A percentile compares a stretch with the other conserved stretches of the same genome.
phyloP scores from a whole-genome alignment of 257 asterid genomes.

The Petunia axillaris region DNA sequence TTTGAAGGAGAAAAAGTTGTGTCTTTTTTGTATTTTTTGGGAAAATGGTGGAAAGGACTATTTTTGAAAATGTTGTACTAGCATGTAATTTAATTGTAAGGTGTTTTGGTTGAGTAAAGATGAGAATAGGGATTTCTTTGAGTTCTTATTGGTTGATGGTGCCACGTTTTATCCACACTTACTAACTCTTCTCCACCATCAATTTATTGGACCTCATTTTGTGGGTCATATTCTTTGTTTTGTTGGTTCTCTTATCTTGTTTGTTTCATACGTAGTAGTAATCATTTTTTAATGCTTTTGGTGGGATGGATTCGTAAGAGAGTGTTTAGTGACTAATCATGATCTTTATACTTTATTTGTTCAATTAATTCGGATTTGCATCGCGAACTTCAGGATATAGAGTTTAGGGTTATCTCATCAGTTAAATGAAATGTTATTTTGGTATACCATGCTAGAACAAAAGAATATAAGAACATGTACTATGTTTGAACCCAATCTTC shows the following conservation, averaged over 20 bases:
- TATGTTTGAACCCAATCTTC: neutral
- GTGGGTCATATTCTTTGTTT: neutral
- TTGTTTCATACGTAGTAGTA: too few relatives aligned
- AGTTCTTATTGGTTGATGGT: slow-evolving; percentile 59
- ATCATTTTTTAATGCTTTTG: too few relatives aligned
- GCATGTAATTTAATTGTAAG: neutral
- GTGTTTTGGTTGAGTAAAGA: slow-evolving; percentile 6
- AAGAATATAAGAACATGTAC: neutral
- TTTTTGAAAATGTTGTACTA: neutral
- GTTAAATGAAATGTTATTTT: too few relatives aligned
- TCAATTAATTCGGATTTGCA: too few relatives aligned
- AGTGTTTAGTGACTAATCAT: too few relatives aligned
- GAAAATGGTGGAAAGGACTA: neutral
- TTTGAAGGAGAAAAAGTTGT: slow-evolving; percentile 20
- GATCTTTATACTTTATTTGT: too few relatives aligned
- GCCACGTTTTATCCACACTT: slow-evolving; percentile 85
- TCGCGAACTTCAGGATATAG: too few relatives aligned
- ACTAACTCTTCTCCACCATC: slow-evolving; percentile 27
- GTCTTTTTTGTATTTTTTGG: neutral
- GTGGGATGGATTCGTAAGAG: too few relatives aligned
- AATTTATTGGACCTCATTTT: neutral
- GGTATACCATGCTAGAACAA: too few relatives aligned
- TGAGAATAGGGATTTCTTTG: slow-evolving; percentile 56
- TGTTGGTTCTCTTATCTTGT: too few relatives aligned
- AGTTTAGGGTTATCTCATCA: too few relatives aligned